Percentiles rank a stretch among this genome's conserved stretches.
These are phyloP conservation scores for Boletus rufocinnamomeus DNA, from an alignment of 768 basidiomycete species.

Conservation along the genomic window DNA sequence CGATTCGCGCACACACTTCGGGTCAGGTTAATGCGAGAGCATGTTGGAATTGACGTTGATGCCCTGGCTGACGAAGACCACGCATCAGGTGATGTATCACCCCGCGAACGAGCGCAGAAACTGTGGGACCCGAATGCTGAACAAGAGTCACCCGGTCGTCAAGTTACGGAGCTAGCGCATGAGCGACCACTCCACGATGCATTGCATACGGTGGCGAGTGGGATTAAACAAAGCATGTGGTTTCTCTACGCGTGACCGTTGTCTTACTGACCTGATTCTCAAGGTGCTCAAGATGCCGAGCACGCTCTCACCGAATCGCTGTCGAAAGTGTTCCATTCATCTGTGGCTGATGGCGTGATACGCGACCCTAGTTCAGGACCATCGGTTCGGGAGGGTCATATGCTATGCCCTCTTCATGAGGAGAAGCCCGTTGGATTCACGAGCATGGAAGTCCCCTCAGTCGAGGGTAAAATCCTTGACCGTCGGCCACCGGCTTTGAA, in stretches of 20 bases:
- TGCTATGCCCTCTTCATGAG: constrained; percentile 53
- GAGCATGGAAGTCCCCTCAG: constrained; percentile 61
- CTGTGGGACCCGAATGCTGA: constrained; percentile 76
- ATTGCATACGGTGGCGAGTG: constrained; percentile 40
- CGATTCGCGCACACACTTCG: constrained; percentile 95
- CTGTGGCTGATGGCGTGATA: background rate
- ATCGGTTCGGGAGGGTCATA: constrained; percentile 50
- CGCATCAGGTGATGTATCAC: constrained; percentile 51
- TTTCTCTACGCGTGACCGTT: background rate
- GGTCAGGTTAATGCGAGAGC: constrained; percentile 94
- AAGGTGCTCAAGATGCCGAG: constrained; percentile 44
- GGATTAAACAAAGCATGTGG: constrained; percentile 51
- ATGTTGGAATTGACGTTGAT: constrained; percentile 94
- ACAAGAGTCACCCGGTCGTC: constrained; percentile 49
- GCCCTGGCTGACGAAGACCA: constrained; percentile 76
- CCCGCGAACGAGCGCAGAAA: constrained; percentile 50
- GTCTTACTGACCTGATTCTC: constrained; percentile 9
- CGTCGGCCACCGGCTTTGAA: constrained; percentile 41
- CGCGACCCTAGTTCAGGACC: constrained; percentile 29
- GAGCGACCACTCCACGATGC: constrained; percentile 37
- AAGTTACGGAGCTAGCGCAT: constrained; percentile 46
- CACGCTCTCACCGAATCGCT: constrained; percentile 40
- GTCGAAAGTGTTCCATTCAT: constrained; percentile 42
- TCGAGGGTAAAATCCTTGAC: constrained; percentile 68
- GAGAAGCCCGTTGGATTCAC: constrained; percentile 57